phyloP scores from a whole-genome alignment of 805 yeast genomes.

The Pichia manshurica region DNA sequence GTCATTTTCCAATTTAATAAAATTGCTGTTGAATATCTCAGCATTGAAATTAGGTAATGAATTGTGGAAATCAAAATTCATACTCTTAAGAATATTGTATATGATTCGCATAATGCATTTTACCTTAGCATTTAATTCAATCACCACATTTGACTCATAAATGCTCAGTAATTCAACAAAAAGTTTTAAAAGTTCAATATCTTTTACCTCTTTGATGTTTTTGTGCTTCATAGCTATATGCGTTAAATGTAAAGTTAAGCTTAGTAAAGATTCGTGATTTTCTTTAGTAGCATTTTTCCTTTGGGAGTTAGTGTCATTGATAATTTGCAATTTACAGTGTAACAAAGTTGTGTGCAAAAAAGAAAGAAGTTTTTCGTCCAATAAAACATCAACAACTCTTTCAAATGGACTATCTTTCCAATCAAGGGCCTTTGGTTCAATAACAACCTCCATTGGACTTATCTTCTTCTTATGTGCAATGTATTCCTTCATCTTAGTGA shows the following conservation, averaged over 20 bases:
- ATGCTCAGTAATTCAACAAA: conserved; percentile 6
- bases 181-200: conserved; percentile 3
- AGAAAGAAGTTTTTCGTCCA: conserved; percentile 46
- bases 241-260: conserved; percentile 57
- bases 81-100: conserved; percentile 1
- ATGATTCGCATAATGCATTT: conserved; percentile 7
- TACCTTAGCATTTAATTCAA: conserved; percentile 7
- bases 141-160: conserved; percentile 5
- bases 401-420: conserved; percentile 37
- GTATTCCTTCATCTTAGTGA: conserved; percentile 50
- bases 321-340: conserved; percentile 25
- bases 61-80: neutral
- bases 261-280: conserved; percentile 47
- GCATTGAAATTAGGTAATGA: conserved; percentile 9
- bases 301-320: conserved; percentile 20
- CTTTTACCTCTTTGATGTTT: conserved; percentile 9
- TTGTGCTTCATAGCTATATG: conserved; percentile 43
- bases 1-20: conserved; percentile 1
- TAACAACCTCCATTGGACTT: conserved; percentile 41
- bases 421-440: conserved; percentile 47
- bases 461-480: conserved; percentile 31
- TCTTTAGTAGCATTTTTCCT: neutral
- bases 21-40: conserved; percentile 13
- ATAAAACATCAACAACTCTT: conserved; percentile 45
- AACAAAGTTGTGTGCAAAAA: conserved; percentile 47